Conservation (phyloP, 2,329 filamentous ascomycete species). For the Fusarium pseudoanthophilum region DNA sequence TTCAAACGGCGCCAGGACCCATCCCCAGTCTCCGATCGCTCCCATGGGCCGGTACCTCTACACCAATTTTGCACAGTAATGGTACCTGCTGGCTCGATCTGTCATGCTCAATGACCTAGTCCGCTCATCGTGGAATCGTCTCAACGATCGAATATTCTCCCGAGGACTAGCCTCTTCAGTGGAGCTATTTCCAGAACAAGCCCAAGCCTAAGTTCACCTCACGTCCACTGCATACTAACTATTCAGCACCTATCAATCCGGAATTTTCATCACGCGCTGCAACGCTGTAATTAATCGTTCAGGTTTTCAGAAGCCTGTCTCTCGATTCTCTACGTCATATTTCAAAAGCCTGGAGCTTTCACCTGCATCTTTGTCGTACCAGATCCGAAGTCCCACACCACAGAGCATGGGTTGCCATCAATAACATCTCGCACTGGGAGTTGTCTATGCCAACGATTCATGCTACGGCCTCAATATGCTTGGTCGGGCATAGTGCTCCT, state of each 20-base stretch:
- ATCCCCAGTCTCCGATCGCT: slow-evolving; percentile 2
- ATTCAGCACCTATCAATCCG: slow-evolving; percentile 2
- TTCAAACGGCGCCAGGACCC: slow-evolving; percentile 24
- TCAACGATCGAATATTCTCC: slow-evolving; percentile 27
- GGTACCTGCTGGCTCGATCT: slow-evolving; percentile 23
- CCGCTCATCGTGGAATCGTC: slow-evolving; percentile 32
- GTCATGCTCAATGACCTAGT: slow-evolving; percentile 7
- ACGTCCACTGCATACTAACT: neutral
- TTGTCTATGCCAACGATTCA: neutral
- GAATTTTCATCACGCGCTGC: slow-evolving; percentile 21
- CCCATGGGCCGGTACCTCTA: slow-evolving; percentile 2
- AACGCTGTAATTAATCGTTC: slow-evolving; percentile 22
- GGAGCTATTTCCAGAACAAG: slow-evolving; percentile 4
- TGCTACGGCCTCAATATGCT: neutral
- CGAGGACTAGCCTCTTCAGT: slow-evolving; percentile 15
- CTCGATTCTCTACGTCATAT: slow-evolving; percentile 25
- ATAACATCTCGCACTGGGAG: neutral
- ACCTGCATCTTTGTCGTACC: neutral
- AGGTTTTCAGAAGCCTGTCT: slow-evolving; percentile 8
- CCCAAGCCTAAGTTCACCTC: slow-evolving; percentile 5
- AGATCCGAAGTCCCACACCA: neutral
- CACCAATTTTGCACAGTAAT: neutral
- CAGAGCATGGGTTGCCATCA: neutral
- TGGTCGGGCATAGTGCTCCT: neutral
- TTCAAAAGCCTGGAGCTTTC: neutral